phyloP scores from a whole-genome alignment of 1,139 yeast genomes.

The Pneumocystis carinii region DNA sequence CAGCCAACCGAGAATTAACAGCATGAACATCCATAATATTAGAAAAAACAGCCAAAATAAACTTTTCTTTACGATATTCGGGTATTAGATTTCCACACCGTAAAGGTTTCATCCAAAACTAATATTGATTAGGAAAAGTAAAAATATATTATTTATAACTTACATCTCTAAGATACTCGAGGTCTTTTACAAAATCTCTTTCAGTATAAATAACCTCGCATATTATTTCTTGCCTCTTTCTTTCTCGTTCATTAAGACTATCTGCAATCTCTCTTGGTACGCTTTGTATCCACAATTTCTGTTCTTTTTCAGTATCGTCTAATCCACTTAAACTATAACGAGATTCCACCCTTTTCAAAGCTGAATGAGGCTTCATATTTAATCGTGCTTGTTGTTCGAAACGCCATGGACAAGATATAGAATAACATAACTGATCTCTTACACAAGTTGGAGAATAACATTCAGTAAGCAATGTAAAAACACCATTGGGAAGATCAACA shows the following conservation, averaged over 20 bases:
- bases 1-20: constrained; percentile 71
- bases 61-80: constrained; percentile 74
- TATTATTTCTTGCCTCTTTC: constrained; percentile 86
- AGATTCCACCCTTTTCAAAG: constrained; percentile 68
- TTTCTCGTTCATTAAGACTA: constrained; percentile 65
- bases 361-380: constrained; percentile 79
- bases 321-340: constrained; percentile 52
- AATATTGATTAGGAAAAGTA: not conserved
- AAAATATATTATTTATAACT: not conserved
- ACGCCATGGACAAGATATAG: constrained; percentile 94
- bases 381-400: constrained; percentile 89
- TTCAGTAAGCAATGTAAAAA: constrained; percentile 78
- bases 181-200: constrained; percentile 84
- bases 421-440: constrained; percentile 71
- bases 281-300: constrained; percentile 86
- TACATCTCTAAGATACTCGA: constrained; percentile 72
- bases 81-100: constrained; percentile 77
- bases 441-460: constrained; percentile 97
- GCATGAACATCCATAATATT: constrained; percentile 78
- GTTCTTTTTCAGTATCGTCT: constrained; percentile 57
- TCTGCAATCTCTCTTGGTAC: constrained; percentile 74
- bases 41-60: constrained; percentile 80
- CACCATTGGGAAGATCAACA: constrained; percentile 42
- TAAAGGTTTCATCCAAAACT: constrained; percentile 77
- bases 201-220: constrained; percentile 91